Base-by-base conservation (phyloP, 164 flowering plant genomes). In the Euptelea pleiosperma region DNA sequence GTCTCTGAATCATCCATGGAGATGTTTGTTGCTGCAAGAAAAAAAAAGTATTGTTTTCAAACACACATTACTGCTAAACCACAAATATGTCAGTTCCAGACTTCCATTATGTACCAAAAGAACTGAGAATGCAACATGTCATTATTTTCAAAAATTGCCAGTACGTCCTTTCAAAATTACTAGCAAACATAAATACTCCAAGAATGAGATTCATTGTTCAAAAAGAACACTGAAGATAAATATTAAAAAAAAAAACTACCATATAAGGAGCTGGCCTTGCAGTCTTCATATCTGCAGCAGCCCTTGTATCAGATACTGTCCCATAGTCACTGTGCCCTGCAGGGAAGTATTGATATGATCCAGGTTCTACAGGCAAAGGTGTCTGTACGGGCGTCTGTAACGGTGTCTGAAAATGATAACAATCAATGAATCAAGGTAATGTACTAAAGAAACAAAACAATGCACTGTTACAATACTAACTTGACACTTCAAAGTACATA, bases 1-100 rank as follows among this genome's bases (percentile, higher is more conserved):
- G 76, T 70, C 91, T 75, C 55, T 76, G 87, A 57, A 55, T 75
- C 68, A 77, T 68, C 95, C 89, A 84, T 16, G 89, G 75, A 55
- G 89, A 78, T 40, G 88, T 81, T 48, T 85, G 78, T 62, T 57
- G 87, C 86, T 81, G 83, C 70, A 66, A 59, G 12, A 60, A 14
- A 16, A 47, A 55, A 16, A 39, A 7, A 55, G 8, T 3, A 21
- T 37, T 11, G 2, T 2, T 5, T 36, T 54, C n/a, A 53, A 21
- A 3, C 1, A 21, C 15, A 3, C 16, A n/a, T 33, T 14, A 51
- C 14, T 12, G 8, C 4, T 15, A 48, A 14, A 51, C 2, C 19
- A 5, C 15, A 51, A 14, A 25, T 26, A n/a, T 26, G 11, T 6
- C 21, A 28, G 24, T 29, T 15, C 39, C 18, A 30, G 4, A 0